Conservation (phyloP, 1,284 basidiomycete species). For the Boletellus sp. region DNA sequence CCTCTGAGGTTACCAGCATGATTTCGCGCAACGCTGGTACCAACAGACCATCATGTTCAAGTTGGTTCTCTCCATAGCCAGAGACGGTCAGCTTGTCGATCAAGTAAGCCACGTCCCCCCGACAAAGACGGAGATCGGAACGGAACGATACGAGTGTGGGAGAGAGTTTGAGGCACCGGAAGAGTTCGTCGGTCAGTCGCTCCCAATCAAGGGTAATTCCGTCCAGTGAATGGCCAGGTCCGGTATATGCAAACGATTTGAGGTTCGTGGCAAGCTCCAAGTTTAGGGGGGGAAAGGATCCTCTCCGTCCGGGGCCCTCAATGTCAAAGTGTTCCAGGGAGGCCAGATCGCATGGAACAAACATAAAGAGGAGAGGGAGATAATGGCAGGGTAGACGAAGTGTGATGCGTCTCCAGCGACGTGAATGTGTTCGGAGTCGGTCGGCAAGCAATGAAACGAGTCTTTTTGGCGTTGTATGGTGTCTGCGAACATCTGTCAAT, state of each 20-base stretch:
- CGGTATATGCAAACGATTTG: conserved; percentile 17
- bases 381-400: conserved; percentile 10
- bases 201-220: conserved; percentile 9
- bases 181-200: conserved; percentile 13
- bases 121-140: conserved; percentile 14
- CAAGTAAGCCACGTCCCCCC: conserved; percentile 7
- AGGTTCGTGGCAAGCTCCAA: conserved; percentile 12
- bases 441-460: conserved; percentile 6
- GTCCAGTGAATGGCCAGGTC: background rate
- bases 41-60: background rate
- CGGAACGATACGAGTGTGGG: conserved; percentile 11
- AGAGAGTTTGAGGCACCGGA: conserved; percentile 18
- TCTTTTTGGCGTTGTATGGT: background rate
- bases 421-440: conserved; percentile 8
- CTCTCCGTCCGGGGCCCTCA: background rate
- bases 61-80: background rate
- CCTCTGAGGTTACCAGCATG: conserved; percentile 13
- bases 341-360: conserved; percentile 13
- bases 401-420: conserved; percentile 17
- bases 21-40: conserved; percentile 12
- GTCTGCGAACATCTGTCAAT: conserved; percentile 13
- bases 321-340: conserved; percentile 10
- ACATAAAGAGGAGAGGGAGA: conserved; percentile 7
- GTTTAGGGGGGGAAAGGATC: conserved; percentile 5
- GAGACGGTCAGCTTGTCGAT: conserved; percentile 10